Base-by-base conservation (phyloP, 2,329 filamentous ascomycete genomes). In the Tolypocladium endophyticum region DNA sequence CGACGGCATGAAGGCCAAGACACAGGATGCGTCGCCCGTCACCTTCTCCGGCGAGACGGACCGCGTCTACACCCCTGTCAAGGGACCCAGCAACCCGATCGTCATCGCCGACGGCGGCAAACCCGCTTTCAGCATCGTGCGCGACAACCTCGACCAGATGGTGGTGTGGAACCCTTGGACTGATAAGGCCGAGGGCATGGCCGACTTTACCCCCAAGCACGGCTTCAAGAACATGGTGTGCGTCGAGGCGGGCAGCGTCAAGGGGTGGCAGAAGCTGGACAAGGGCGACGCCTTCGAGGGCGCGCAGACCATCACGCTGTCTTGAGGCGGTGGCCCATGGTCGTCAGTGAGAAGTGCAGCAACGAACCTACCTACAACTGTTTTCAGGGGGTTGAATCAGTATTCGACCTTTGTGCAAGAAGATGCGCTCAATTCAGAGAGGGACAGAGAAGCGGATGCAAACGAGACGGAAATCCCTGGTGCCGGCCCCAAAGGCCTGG, bases 91-190 rank as follows among this genome's bases (percentile, higher is more conserved):
- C 52, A 74, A 80, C 54, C 76, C 82, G 1, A 74, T 90, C 55
- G 70, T 81, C 16, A 83, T 95, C 55, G 70, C 79, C 20, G 85
- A 89, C 67, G 81, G 75, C 56, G 87, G 84, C 61, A 81, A 82
- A 68, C 79, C 86, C 18, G 77, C 82, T 57, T 92, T 89, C 77
- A 85, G 86, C 61, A 81, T 97, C 59, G 84, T 88, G 47, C 85
- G 94, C 62, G 91, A 97, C 74, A 92, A 91, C 65, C 81, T 99
- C 65, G 83, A 84, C 63, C 90, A 97, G 66, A 87, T 94, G 20
- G 93, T 97, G 1, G 89, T 97, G 36, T 99, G 94, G 94, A 99
- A 99, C 75, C 94, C 94, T 1, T 97, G 93, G 92, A 81, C 82
- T 47, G 90, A 92, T 64, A 96, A 95, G 79, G 86, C 90, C 1